Percentiles rank a stretch among this genome's conserved stretches.
Evolutionary conservation across 2,329 filamentous ascomycete genomes (phyloP).

Genomic region (Colletotrichum acutatum): DNA sequence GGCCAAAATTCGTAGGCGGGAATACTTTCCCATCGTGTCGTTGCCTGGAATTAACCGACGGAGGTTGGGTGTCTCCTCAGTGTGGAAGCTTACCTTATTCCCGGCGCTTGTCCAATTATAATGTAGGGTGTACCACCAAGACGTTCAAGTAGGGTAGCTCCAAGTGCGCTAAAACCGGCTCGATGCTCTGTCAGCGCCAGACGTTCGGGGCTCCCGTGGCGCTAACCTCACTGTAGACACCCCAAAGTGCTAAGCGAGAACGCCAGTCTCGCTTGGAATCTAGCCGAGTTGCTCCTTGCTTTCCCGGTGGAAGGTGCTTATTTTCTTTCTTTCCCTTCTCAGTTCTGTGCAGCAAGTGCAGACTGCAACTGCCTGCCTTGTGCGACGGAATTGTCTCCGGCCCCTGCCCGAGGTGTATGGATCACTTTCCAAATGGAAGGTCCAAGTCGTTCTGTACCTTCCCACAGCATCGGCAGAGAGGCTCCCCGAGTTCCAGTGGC

Average conservation of each 20-base stretch:
- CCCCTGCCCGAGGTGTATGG: neutral
- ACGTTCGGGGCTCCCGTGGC: constrained; percentile 10
- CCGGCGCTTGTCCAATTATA: neutral
- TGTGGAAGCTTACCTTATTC: neutral
- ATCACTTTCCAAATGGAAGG: neutral
- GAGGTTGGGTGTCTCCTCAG: neutral
- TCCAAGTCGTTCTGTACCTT: neutral
- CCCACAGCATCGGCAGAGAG: too few species aligned
- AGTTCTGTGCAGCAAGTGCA: too few species aligned
- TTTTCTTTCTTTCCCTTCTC: neutral
- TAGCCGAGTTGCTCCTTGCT: neutral
- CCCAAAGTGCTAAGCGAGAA: neutral
- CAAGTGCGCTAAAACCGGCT: neutral
- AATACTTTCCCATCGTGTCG: neutral
- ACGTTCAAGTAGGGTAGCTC: neutral
- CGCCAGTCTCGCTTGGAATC: neutral
- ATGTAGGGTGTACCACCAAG: neutral
- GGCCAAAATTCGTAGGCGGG: too few species aligned
- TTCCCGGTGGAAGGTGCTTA: neutral
- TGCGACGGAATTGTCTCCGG: neutral
- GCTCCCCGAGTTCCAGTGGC: too few species aligned
- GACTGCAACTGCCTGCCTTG: too few species aligned
- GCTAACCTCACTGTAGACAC: neutral
- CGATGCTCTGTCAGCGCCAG: neutral
- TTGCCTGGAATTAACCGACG: neutral